Base-by-base conservation (phyloP, 441 rosid genomes). In the Eruca vesicaria region DNA sequence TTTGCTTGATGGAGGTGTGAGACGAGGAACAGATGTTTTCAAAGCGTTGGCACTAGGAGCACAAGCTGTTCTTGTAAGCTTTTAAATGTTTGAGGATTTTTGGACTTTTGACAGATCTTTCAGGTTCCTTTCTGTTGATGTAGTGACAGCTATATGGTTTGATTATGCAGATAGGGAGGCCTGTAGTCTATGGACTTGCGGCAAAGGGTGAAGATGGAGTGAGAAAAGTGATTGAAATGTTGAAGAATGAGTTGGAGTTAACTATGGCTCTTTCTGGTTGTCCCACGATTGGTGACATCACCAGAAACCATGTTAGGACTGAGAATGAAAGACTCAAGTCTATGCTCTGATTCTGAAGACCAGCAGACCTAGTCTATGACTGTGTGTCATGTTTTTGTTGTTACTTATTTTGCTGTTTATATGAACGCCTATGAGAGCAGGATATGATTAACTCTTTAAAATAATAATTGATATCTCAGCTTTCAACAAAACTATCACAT, bases 1-100 rank as follows among this genome's bases (percentile, higher is more conserved):
- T 52, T 82, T 94, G 18, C 19, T 91, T 50, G 97, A 95, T 79
- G 99, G 97, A 56, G 98, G 98, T 78, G 80, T 91, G 8, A 74
- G 97, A 68, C 86, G 96, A 58, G 99, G 97, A 71, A 90, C 96
- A 0, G 95, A 95, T 75, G 83, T 95, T 78, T 91, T 95, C 87
- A 93, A 94, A 80, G 97, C 98, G 2, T 74, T 94, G 72, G 96
- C 95, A 28, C 93, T 94, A 1, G 97, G 97, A 35, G 98, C 94
- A 29, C 86, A 87, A 80, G 94, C 92, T 76, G 90, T 94, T 56
- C 92, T 92, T 62, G 97, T 90, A 85, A 82, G 86, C 66, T 73
- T n/a, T 45, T 38, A 38, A 43, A 48, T 48, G 10, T 48, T 14
- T 2, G 21, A 18, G 23, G 56, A 16, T 50, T 48, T n/a, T 48